Evolutionary conservation across 495 filamentous ascomycete species (phyloP).

Genomic region (Neurospora discreta): DNA sequence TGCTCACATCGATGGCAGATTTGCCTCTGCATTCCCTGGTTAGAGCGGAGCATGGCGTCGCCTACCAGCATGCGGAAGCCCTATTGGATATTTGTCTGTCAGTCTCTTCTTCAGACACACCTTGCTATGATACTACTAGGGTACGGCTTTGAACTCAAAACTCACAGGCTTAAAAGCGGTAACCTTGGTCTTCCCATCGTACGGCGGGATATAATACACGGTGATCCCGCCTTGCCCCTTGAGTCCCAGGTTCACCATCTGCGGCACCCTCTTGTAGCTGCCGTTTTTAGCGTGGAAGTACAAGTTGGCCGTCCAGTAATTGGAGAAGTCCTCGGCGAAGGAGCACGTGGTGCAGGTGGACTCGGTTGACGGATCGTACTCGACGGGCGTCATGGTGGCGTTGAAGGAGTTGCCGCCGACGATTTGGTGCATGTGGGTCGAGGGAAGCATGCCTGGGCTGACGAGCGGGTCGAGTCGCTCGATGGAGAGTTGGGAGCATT

Average conservation of each 20-base stretch:
- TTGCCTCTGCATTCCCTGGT: slow-evolving; percentile 24
- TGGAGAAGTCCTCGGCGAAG: slow-evolving; percentile 31
- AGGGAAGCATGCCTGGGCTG: slow-evolving; percentile 27
- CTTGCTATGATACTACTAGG: too few species aligned
- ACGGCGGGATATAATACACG: slow-evolving; percentile 40
- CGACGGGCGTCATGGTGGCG: slow-evolving; percentile 25
- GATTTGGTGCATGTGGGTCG: slow-evolving; percentile 32
- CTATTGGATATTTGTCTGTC: neutral
- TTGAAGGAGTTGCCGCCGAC: slow-evolving; percentile 34
- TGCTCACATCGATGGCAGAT: slow-evolving; percentile 39
- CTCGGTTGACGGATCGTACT: slow-evolving; percentile 22
- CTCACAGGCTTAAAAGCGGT: slow-evolving; percentile 31
- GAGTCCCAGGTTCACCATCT: slow-evolving; percentile 34
- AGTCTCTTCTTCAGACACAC: too few species aligned
- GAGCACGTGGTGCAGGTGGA: slow-evolving; percentile 32
- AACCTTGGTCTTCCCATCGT: slow-evolving; percentile 30
- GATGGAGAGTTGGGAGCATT: slow-evolving; percentile 33
- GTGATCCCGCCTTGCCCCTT: slow-evolving; percentile 32
- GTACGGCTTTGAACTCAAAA: too few species aligned
- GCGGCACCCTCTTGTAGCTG: slow-evolving; percentile 36
- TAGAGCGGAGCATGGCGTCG: slow-evolving; percentile 20
- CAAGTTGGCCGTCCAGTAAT: slow-evolving; percentile 36
- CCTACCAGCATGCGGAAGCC: slow-evolving; percentile 37
- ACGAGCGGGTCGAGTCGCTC: slow-evolving; percentile 34
- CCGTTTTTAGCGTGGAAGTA: slow-evolving; percentile 37